Evolutionary conservation across 768 basidiomycete species (phyloP).

Genomic region (Collybia sordida): DNA sequence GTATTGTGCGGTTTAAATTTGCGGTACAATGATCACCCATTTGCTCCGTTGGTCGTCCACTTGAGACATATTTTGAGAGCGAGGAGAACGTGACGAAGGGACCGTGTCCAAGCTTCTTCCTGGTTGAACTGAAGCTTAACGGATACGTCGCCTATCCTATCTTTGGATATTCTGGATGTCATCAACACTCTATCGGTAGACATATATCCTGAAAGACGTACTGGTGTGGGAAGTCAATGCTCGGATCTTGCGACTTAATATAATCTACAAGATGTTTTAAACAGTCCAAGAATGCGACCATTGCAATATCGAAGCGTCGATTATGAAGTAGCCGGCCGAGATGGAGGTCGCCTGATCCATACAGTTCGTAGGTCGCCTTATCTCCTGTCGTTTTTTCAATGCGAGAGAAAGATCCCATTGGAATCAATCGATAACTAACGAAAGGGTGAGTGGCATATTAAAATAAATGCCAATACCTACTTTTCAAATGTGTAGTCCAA

Average conservation of each 20-base stretch:
- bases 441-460: not conserved
- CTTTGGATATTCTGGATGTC: slow-evolving; percentile 73
- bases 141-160: slow-evolving; percentile 94
- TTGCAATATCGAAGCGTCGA: slow-evolving; percentile 91
- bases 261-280: slow-evolving; percentile 89
- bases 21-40: slow-evolving; percentile 40
- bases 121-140: slow-evolving; percentile 94
- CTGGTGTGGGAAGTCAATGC: slow-evolving; percentile 84
- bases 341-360: slow-evolving; percentile 92
- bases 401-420: slow-evolving; percentile 93
- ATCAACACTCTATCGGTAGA: slow-evolving; percentile 4
- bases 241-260: slow-evolving; percentile 70
- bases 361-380: slow-evolving; percentile 86
- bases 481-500: slow-evolving; percentile 85
- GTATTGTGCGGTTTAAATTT: not conserved
- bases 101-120: slow-evolving; percentile 95
- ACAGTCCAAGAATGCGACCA: slow-evolving; percentile 96
- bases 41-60: slow-evolving; percentile 79
- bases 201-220: slow-evolving; percentile 39
- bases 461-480: slow-evolving; percentile 39
- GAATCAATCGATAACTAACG: slow-evolving; percentile 81
- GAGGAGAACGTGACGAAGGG: slow-evolving; percentile 86
- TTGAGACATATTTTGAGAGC: slow-evolving; percentile 87
- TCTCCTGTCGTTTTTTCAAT: slow-evolving; percentile 84
- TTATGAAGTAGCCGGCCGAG: slow-evolving; percentile 90